A percentile compares a stretch with the other conserved stretches of the same genome.
These are phyloP conservation scores for Cladosporium sp. DNA, from an alignment of 2,329 filamentous ascomycete species.

Conservation along the genomic window DNA sequence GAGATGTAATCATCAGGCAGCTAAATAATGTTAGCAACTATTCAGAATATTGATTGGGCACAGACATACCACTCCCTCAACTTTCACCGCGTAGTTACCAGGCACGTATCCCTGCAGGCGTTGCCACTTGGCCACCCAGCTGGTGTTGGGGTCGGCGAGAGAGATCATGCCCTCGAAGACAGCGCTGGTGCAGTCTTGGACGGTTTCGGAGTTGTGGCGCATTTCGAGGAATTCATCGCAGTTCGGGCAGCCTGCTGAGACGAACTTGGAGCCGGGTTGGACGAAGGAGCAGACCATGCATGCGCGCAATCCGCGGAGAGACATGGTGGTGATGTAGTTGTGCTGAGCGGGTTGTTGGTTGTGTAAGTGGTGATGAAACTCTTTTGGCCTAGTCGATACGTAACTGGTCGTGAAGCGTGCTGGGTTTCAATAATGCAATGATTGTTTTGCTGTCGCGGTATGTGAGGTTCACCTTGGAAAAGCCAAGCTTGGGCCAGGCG, in stretches of 20 bases:
- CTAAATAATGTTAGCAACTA: slow-evolving; percentile 27
- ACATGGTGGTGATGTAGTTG: slow-evolving; percentile 33
- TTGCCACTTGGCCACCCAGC: slow-evolving; percentile 98
- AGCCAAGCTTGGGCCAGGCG: background rate
- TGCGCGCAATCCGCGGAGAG: slow-evolving; percentile 79
- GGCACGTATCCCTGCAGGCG: slow-evolving; percentile 81
- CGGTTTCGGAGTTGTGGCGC: slow-evolving; percentile 65
- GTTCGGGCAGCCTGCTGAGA: slow-evolving; percentile 86
- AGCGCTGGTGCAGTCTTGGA: slow-evolving; percentile 90
- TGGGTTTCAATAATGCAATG: background rate
- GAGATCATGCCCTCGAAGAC: slow-evolving; percentile 93
- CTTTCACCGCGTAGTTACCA: slow-evolving; percentile 92
- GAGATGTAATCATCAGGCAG: slow-evolving; percentile 55
- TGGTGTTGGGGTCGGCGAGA: slow-evolving; percentile 73
- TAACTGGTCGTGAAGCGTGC: background rate
- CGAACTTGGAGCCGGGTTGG: slow-evolving; percentile 76
- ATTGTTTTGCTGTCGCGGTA: background rate
- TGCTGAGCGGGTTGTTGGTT: background rate
- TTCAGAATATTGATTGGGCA: background rate
- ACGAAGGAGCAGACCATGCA: slow-evolving; percentile 99
- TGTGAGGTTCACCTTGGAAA: background rate
- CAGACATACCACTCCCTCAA: slow-evolving; percentile 66
- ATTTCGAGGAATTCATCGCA: slow-evolving; percentile 91
- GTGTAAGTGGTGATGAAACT: background rate
- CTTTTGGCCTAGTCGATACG: background rate